phyloP scores from a whole-genome alignment of 1,284 basidiomycete genomes.

The Grifola frondosa region DNA sequence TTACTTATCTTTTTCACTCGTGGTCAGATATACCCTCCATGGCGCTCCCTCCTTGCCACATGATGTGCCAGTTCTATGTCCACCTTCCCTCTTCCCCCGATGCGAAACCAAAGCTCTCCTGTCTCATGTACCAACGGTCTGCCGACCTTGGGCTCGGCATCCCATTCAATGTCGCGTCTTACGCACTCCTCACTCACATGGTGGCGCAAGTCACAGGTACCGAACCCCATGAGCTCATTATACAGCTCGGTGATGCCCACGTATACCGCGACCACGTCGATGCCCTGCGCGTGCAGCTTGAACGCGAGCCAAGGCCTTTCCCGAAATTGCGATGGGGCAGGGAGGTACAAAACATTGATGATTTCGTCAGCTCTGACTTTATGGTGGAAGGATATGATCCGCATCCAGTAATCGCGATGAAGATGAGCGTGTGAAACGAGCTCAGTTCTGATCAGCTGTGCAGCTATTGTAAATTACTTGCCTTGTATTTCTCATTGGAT shows the following conservation, averaged over 20 bases:
- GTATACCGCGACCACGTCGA: slow-evolving; percentile 94
- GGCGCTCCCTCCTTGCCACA: slow-evolving; percentile 98
- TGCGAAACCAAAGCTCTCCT: slow-evolving; percentile 79
- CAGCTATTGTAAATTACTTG: too few species aligned
- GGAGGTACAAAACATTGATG: slow-evolving; percentile 75
- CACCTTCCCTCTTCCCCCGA: slow-evolving; percentile 66
- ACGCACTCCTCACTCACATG: slow-evolving; percentile 96
- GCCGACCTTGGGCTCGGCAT: slow-evolving; percentile 96
- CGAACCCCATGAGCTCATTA: slow-evolving; percentile 84
- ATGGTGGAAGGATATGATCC: slow-evolving; percentile 86
- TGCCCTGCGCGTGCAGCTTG: slow-evolving; percentile 80
- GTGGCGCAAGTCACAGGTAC: slow-evolving; percentile 89
- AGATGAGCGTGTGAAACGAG: slow-evolving; percentile 94
- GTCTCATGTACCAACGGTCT: slow-evolving; percentile 97
- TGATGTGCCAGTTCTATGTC: slow-evolving; percentile 99
- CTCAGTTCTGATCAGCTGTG: too few species aligned
- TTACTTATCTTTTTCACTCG: background rate
- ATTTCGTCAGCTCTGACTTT: slow-evolving; percentile 82
- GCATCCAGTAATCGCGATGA: slow-evolving; percentile 89
- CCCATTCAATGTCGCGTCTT: slow-evolving; percentile 99
- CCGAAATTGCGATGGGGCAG: slow-evolving; percentile 79
- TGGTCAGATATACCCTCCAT: slow-evolving; percentile 81
- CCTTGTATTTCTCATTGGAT: too few species aligned
- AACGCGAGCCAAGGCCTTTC: slow-evolving; percentile 78
- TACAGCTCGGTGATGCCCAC: slow-evolving; percentile 96